Evolutionary conservation across 371 early-diverging fungal species (phyloP), one percentile per base, ranked within the genome.

Genomic region (Batkoa obscura): DNA sequence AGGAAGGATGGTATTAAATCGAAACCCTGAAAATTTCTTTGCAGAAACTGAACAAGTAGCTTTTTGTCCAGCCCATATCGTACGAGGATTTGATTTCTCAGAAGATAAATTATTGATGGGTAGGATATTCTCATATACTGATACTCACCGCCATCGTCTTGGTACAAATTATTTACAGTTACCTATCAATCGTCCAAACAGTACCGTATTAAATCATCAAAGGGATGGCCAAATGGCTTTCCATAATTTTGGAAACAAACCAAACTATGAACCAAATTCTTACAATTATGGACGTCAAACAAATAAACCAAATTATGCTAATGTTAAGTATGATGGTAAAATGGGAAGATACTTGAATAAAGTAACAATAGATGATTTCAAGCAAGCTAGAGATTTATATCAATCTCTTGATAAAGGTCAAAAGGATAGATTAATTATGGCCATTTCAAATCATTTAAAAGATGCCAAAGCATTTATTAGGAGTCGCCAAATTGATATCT

Each of bases 31-130:
- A 58, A 82, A 86, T 71, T 85, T 78, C 75, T 84, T 84, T 72
- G 81, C 84, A 59, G 85, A 86, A 62, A 72, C 72, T 43, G 86
- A 86, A 66, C 86, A 86, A 70, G 72, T 75, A 4, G 84, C 83
- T n/a, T 84, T 84, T 72, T 74, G 72, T 48, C 80, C 84, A 33
- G 72, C 79, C 38, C 71, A 77, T 66, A 66, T 81, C 65, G 79
- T 84, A 31, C 85, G 83, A 23, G 87, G 87, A 55, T 81, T 86
- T 59, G 83, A 80, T 34, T 69, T 75, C 53, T 72, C 80, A 32
- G 67, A 72, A 56, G 87, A 86, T 64, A 76, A 74, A 59, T 75
- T 86, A 79, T 71, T 87, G 60, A 82, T 86, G 65, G 85, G 83
- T 35, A 83, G 87, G 59, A 70, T 84, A 56, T 84, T 85, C 71